Conservation (phyloP, 768 basidiomycete genomes). For the Trametes punicea region DNA sequence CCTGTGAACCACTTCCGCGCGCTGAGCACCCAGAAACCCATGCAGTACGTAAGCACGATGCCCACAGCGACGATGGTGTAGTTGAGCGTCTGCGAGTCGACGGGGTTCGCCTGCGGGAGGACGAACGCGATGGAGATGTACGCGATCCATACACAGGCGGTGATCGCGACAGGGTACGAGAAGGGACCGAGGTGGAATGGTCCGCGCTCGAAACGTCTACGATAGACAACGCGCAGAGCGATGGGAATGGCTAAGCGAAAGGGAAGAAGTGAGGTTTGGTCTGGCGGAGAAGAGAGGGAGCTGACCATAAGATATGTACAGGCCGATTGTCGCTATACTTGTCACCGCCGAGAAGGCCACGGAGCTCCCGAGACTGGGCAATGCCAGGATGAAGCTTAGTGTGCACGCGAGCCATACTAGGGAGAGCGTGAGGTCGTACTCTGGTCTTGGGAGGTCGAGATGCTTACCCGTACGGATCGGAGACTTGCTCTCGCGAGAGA, state of each 20-base stretch:
- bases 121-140: constrained; percentile 76
- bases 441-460: neutral
- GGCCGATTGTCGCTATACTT: constrained; percentile 67
- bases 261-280: neutral
- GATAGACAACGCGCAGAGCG: constrained; percentile 59
- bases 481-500: constrained; percentile 53
- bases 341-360: constrained; percentile 64
- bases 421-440: neutral
- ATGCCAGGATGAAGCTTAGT: constrained; percentile 68
- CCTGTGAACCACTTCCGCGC: constrained; percentile 74
- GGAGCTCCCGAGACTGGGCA: constrained; percentile 68
- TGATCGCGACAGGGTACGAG: constrained; percentile 56
- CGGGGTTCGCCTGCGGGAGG: constrained; percentile 67
- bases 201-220: constrained; percentile 56
- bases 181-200: constrained; percentile 69
- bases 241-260: constrained; percentile 53
- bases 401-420: constrained; percentile 78
- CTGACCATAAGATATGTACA: constrained; percentile 72
- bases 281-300: neutral
- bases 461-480: constrained; percentile 64
- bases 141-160: constrained; percentile 62
- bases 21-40: constrained; percentile 69
- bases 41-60: constrained; percentile 60
- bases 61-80: constrained; percentile 76
- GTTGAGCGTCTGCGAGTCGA: constrained; percentile 68